phyloP scores from a whole-genome alignment of 331 rosid species.

The Rhamnella rubrinervis region DNA sequence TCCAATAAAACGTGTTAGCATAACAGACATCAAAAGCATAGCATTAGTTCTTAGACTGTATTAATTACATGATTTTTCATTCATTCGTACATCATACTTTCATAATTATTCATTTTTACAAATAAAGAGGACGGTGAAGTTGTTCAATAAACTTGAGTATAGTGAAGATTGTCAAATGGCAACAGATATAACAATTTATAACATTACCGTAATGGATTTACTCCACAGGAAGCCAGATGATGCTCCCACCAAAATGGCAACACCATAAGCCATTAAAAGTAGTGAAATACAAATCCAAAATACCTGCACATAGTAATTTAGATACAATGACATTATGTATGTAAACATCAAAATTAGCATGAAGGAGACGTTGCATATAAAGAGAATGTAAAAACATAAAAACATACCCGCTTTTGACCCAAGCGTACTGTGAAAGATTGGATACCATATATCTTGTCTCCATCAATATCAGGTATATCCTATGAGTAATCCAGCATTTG shows the following conservation, averaged over 20 bases:
- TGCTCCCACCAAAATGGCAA: conserved; percentile 73
- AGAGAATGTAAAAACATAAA: conserved; percentile 16
- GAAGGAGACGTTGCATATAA: conserved; percentile 13
- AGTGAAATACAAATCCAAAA: conserved; percentile 90
- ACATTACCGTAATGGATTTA: conserved; percentile 72
- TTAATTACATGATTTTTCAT: no score
- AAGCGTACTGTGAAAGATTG: conserved; percentile 85
- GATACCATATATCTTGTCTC: conserved; percentile 81
- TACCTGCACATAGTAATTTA: conserved; percentile 54
- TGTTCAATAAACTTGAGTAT: background rate
- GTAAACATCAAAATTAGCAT: conserved; percentile 5
- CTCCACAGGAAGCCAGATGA: conserved; percentile 72
- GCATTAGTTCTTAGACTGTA: no score
- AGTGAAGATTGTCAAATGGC: background rate
- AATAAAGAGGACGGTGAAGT: no score
- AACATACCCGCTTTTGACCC: conserved; percentile 75
- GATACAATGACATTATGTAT: background rate
- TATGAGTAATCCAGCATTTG: conserved; percentile 29
- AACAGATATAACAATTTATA: conserved; percentile 10
- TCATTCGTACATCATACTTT: no score
- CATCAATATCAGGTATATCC: conserved; percentile 99
- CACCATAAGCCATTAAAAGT: conserved; percentile 81
- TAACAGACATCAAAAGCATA: no score
- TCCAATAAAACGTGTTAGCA: no score
- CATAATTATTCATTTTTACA: no score